Base-by-base conservation (phyloP, 2,329 filamentous ascomycete species). In the Alternaria arborescens region DNA sequence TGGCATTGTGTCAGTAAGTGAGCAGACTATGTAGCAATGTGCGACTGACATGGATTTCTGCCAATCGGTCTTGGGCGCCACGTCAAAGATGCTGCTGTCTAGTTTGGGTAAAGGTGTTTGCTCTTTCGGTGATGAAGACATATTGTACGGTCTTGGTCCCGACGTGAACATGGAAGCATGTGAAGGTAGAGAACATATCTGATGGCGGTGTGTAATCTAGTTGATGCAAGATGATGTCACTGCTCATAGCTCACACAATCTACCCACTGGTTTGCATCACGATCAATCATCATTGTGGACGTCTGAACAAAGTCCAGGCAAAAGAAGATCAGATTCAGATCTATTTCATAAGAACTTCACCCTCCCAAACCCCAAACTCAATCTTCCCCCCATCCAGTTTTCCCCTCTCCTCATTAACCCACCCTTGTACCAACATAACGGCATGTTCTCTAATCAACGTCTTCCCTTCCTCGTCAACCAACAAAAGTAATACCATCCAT, bases 401-500 rank as follows among this genome's bases (percentile, higher is more conserved):
- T 14, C 36, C 46, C 24, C 43, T 38, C 26, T 47, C 26, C 40
- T 41, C 30, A 14, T 47, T 28, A 20, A 46, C 56, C 60, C 60
- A 59, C 14, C 38, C 55, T 16, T 32, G 22, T 18, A 62, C 51
- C 52, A 55, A n/a, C 18, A 28, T 48, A 47, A 32, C 26, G 11
- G 51, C 60, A 59, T 55, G 51, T 18, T 30, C 46, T 8, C 55
- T 55, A 3, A 42, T 20, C 28, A 61, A 5, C 22, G 43, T 44
- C 26, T 43, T n/a, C 11, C 50, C 51, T 14, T 55, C 55, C 14
- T 55, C 46, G n/a, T 48, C 60, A 36, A 55, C 55, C 26, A 62
- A 18, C 24, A 57, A 44, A 36, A 62, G 22, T 46, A 50, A 38
- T n/a, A 60, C 34, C 58, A 66, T 48, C 63, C 63, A 69, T 22